Conservation (phyloP, 1,139 yeast species). For the Blastobotrys apis region DNA sequence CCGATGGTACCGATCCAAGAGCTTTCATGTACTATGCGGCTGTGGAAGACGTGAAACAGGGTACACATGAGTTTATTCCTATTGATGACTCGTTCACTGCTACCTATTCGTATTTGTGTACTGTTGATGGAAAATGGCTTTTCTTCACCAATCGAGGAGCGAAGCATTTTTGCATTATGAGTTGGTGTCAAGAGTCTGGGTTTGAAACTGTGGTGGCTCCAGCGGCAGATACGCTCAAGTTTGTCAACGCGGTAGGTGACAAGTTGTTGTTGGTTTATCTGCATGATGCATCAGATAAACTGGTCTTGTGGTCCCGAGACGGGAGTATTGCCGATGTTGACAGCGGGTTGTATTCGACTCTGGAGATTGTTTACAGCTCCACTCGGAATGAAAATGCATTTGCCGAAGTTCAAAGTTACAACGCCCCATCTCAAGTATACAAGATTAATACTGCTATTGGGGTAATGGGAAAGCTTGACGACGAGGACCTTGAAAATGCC, state of each 20-base stretch:
- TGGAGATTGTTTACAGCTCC: neutral
- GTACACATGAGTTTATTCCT: neutral
- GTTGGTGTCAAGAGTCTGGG: neutral
- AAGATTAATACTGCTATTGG: neutral
- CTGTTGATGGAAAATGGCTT: neutral
- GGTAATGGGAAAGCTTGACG: neutral
- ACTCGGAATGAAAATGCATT: neutral
- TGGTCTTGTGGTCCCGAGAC: neutral
- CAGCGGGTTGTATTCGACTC: neutral
- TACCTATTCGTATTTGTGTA: neutral
- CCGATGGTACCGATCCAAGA: neutral
- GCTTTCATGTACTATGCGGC: neutral
- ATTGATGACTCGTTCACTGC: neutral
- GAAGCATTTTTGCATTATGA: neutral
- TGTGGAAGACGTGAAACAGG: neutral
- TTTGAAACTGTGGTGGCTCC: neutral
- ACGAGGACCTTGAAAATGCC: neutral
- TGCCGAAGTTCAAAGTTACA: neutral
- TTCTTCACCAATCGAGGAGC: neutral
- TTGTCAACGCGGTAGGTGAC: neutral
- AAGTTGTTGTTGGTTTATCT: neutral
- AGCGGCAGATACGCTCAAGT: neutral
- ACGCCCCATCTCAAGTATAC: neutral
- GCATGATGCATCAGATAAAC: neutral
- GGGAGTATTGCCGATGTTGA: neutral